phyloP scores from a whole-genome alignment of 1,139 yeast species.

The Hanseniaspora uvarum region DNA sequence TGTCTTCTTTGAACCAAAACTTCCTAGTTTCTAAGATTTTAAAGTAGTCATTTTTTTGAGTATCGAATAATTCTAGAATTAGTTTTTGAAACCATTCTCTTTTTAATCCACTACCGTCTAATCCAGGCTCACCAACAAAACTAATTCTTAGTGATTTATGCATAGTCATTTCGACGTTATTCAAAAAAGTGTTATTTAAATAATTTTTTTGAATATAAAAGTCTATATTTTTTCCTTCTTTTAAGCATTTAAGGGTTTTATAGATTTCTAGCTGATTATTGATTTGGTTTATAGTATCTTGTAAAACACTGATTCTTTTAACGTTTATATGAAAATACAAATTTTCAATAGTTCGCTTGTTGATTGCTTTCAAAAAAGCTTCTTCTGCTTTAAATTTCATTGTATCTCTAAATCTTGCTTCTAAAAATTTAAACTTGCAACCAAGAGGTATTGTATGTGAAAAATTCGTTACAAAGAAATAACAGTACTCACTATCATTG shows the following conservation, averaged over 20 bases:
- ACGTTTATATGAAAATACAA: constrained; percentile 60
- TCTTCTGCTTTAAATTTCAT: constrained; percentile 87
- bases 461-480: constrained; percentile 61
- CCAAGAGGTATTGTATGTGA: constrained; percentile 79
- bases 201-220: neutral
- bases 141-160: constrained; percentile 69
- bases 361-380: constrained; percentile 69
- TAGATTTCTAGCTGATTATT: neutral
- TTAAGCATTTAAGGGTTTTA: constrained; percentile 28
- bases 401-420: constrained; percentile 68
- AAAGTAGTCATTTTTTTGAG: constrained; percentile 55
- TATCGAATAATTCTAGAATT: constrained; percentile 52
- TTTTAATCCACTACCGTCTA: constrained; percentile 88
- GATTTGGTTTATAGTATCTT: constrained; percentile 60
- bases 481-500: neutral
- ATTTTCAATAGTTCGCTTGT: constrained; percentile 49
- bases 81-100: constrained; percentile 86
- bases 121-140: constrained; percentile 78
- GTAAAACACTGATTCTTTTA: constrained; percentile 55
- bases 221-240: neutral
- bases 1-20: constrained; percentile 60
- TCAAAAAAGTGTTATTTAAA: constrained; percentile 4
- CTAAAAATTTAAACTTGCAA: constrained; percentile 66
- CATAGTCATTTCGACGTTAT: constrained; percentile 41
- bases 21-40: constrained; percentile 57